These are phyloP conservation scores for Teunomyces barrocoloradensis DNA, from an alignment of 805 yeast genomes.

Conservation along the genomic window DNA sequence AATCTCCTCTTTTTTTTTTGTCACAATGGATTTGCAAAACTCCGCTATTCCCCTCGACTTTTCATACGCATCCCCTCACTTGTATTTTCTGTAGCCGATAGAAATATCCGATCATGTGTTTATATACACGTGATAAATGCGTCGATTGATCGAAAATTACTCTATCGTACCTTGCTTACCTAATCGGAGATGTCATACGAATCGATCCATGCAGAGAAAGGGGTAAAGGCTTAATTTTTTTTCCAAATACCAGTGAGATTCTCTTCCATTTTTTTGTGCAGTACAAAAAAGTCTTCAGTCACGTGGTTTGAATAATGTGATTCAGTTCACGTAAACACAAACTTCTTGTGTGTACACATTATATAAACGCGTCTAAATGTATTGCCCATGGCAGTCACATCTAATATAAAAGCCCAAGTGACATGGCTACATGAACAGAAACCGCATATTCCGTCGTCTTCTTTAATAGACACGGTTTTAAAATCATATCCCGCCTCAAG, in stretches of 20 bases:
- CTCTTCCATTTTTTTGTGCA: too few species aligned
- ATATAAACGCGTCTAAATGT: slow-evolving; percentile 1
- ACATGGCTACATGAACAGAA: slow-evolving; percentile 11
- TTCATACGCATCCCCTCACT: background rate
- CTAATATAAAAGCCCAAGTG: slow-evolving; percentile 12
- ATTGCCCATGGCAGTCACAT: slow-evolving; percentile 10
- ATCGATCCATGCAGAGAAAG: too few species aligned
- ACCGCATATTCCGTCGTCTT: slow-evolving; percentile 11
- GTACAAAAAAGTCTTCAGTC: too few species aligned
- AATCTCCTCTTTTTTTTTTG: background rate
- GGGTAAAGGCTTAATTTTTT: too few species aligned
- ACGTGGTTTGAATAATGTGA: background rate
- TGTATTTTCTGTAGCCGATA: background rate
- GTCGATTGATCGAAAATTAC: too few species aligned
- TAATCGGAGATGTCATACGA: too few species aligned
- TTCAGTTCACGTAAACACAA: background rate
- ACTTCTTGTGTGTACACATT: background rate
- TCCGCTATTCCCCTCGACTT: background rate
- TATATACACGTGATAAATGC: too few species aligned
- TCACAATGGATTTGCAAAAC: background rate
- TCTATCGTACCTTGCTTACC: too few species aligned
- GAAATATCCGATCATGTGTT: background rate
- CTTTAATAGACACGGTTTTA: slow-evolving; percentile 6
- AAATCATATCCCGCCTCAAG: slow-evolving; percentile 7
- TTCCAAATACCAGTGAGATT: too few species aligned